Percentiles rank a stretch among this genome's conserved stretches.
These are phyloP conservation scores for Casuarina cunninghamiana DNA, from an alignment of 306 rosid genomes.

Conservation along the genomic window DNA sequence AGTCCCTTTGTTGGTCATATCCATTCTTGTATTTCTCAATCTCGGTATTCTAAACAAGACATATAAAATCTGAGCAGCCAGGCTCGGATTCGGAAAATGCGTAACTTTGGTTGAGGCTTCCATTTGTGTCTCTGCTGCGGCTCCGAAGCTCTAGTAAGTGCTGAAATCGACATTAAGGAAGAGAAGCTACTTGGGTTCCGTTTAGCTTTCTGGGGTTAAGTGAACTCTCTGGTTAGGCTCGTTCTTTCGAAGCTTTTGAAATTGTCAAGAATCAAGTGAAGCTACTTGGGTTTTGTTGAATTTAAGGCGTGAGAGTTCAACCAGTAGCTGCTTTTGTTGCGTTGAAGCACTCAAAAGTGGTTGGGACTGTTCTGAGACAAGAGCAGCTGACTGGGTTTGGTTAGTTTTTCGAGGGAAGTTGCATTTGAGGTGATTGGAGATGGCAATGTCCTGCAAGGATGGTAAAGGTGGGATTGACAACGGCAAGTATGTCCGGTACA, in stretches of 20 bases:
- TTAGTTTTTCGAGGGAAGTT: constrained; percentile 12
- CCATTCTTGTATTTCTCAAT: constrained; percentile 10
- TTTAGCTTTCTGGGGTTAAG: background rate
- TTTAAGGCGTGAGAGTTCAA: constrained; percentile 3
- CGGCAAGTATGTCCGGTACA: constrained; percentile 94
- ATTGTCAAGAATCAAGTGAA: constrained; percentile 8
- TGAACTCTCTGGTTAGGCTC: constrained; percentile 8
- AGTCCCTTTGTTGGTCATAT: constrained; percentile 24
- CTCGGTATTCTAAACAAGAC: background rate
- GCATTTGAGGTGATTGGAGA: constrained; percentile 30
- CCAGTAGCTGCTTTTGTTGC: constrained; percentile 17
- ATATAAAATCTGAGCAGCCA: constrained; percentile 3
- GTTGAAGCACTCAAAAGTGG: constrained; percentile 11
- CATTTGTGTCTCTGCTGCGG: constrained; percentile 17
- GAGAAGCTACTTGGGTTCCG: constrained; percentile 18
- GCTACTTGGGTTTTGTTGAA: constrained; percentile 7
- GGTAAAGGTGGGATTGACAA: constrained; percentile 71
- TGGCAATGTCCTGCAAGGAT: constrained; percentile 99
- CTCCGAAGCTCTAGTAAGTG: constrained; percentile 18
- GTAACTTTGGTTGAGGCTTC: background rate
- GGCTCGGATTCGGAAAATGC: constrained; percentile 22
- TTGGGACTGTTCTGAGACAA: background rate
- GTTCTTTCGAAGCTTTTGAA: constrained; percentile 15
- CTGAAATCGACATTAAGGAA: constrained; percentile 2
- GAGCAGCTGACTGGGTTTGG: constrained; percentile 31